A percentile compares a stretch with the other conserved stretches of the same genome.
phyloP scores from a whole-genome alignment of 2,329 filamentous ascomycete genomes.

The Peltaster fructicola region DNA sequence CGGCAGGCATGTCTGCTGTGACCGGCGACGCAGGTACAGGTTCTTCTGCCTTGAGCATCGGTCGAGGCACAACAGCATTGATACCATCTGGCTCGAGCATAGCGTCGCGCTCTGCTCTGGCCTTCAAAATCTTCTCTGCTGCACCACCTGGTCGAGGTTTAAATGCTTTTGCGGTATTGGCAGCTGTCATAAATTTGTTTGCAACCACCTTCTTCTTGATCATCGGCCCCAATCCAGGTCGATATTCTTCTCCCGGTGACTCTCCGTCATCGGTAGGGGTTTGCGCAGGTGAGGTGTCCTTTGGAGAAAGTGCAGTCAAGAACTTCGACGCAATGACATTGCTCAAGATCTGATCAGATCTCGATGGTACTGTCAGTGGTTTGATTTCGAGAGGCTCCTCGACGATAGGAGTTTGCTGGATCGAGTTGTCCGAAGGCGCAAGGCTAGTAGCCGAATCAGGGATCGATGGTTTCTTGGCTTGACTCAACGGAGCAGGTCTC shows the following conservation, averaged over 20 bases:
- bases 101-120: conserved; percentile 38
- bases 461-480: conserved; percentile 3
- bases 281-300: conserved; percentile 2
- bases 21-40: conserved; percentile 1
- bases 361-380: conserved; percentile 3
- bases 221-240: conserved; percentile 82
- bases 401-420: conserved; percentile 2
- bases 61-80: conserved; percentile 70
- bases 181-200: conserved; percentile 64
- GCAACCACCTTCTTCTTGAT: conserved; percentile 62
- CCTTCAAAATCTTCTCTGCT: conserved; percentile 48
- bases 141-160: conserved; percentile 79
- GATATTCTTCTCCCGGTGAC: conserved; percentile 32
- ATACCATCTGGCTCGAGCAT: conserved; percentile 68
- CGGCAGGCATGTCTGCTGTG: conserved; percentile 9
- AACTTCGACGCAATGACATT: conserved; percentile 5
- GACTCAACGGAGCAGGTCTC: conserved; percentile 15
- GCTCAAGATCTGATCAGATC: too few species aligned
- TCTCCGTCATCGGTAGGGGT: conserved; percentile 8
- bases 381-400: conserved; percentile 7
- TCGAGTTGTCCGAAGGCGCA: conserved; percentile 1
- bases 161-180: conserved; percentile 54
- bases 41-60: conserved; percentile 23
- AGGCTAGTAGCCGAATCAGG: conserved; percentile 1
- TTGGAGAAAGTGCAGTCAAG: conserved; percentile 3